phyloP scores from a whole-genome alignment of 2,329 filamentous ascomycete species.

The Microcyclosporella mali region DNA sequence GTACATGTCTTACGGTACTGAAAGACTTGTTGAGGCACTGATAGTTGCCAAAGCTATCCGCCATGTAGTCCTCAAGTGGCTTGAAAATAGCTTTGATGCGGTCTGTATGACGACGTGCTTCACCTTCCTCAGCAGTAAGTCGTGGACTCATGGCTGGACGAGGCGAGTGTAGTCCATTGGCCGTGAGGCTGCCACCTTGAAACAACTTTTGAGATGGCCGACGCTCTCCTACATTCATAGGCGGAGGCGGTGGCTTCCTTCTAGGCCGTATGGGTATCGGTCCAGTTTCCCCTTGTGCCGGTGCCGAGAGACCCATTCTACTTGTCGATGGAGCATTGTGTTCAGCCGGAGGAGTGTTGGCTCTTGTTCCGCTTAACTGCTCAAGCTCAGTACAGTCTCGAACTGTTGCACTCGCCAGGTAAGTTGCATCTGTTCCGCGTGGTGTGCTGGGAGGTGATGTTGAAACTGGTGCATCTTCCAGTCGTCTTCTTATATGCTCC shows the following conservation, averaged over 20 bases:
- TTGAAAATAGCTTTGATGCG: constrained; percentile 60
- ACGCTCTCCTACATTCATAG: constrained; percentile 18
- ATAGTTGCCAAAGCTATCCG: constrained; percentile 60
- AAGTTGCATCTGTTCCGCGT: background rate
- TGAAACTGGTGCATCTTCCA: constrained; percentile 21
- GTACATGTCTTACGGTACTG: constrained; percentile 43
- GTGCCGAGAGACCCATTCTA: constrained; percentile 8
- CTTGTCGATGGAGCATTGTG: constrained; percentile 1
- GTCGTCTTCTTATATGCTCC: constrained; percentile 8
- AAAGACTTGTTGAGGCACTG: constrained; percentile 75
- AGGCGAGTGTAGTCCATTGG: constrained; percentile 21
- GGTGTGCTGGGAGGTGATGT: constrained; percentile 21
- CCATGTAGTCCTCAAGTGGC: constrained; percentile 70
- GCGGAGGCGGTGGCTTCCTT: constrained; percentile 31
- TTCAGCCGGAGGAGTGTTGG: constrained; percentile 21
- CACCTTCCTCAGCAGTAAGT: constrained; percentile 22
- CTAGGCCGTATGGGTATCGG: constrained; percentile 23
- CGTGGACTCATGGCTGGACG: constrained; percentile 22
- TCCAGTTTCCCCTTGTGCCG: constrained; percentile 21
- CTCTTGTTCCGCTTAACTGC: constrained; percentile 17
- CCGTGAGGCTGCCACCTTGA: constrained; percentile 11
- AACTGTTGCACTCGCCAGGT: constrained; percentile 20
- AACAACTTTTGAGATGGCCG: constrained; percentile 20
- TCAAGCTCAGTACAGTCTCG: constrained; percentile 24
- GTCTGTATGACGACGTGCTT: constrained; percentile 29